phyloP scores from a whole-genome alignment of 148 eudicot species.

The Agrostemma githago region DNA sequence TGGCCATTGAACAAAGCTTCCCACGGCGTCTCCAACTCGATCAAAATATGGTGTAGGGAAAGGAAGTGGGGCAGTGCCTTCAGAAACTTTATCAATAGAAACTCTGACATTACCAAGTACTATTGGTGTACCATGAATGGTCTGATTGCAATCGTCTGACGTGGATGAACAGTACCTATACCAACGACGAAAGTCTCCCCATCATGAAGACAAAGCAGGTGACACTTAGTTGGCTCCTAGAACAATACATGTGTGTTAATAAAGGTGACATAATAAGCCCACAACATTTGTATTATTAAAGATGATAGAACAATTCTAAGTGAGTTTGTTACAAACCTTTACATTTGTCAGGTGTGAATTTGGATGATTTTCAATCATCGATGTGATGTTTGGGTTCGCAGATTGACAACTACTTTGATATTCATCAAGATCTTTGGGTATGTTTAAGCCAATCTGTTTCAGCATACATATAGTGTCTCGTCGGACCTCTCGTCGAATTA shows the following conservation, averaged over 20 bases:
- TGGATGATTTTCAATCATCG: no score
- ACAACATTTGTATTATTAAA: not conserved
- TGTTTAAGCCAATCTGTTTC: no score
- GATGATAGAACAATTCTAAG: not conserved
- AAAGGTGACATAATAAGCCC: not conserved
- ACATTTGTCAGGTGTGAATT: not conserved
- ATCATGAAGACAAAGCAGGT: not conserved
- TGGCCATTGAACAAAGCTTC: constrained; percentile 1
- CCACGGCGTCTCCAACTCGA: not conserved
- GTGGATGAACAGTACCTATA: not conserved
- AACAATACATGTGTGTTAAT: not conserved
- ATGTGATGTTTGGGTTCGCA: not conserved
- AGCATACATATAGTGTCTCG: not conserved
- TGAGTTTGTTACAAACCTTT: not conserved
- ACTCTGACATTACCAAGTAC: not conserved
- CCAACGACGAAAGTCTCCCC: not conserved
- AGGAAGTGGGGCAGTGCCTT: not conserved
- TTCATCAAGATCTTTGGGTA: no score
- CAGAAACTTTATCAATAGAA: not conserved
- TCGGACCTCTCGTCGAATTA: not conserved
- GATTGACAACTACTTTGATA: not conserved
- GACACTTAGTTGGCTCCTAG: not conserved
- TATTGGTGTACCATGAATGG: not conserved
- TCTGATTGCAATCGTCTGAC: not conserved
- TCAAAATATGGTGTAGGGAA: not conserved